Evolutionary conservation across 2,329 filamentous ascomycete genomes (phyloP), one percentile per base, ranked within the genome.

Genomic region (Hymenoscyphus occultus): DNA sequence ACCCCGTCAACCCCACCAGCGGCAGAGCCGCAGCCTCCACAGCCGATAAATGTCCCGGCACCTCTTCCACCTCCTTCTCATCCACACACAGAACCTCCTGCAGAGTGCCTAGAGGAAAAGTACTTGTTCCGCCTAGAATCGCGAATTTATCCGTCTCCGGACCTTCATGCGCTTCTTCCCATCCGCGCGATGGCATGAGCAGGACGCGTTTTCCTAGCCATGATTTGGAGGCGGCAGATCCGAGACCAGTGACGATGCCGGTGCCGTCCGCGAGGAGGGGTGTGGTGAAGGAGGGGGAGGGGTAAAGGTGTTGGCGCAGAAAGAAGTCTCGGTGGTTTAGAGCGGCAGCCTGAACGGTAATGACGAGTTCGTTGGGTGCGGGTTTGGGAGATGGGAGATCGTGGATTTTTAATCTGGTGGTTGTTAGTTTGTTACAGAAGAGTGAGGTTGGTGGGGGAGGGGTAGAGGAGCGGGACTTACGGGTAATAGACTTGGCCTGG

Each of bases 241-340:
- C 91, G 2, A 86, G 79, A 4, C 82, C 80, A 39, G 88, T 83
- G 3, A 98, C 91, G 64, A 84, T 80, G 63, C 93, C 94, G 71
- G 85, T 88, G 69, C 92, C 94, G 76, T 98, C 94, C 66, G 93
- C 87, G 32, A 96, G 84, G 54, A 98, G 80, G 0, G 94, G 92
- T 5, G 88, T 82, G 66, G 85, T 83, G 77, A 96, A 96, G 13
- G 90, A 89, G 62, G 92, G 90, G 71, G 86, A 90, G 0, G 94
- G 94, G 81, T 98, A 98, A 51, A 96, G 86, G 74, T 93, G 90
- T 77, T 95, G 93, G 63, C 94, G 91, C 78, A 96, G 90, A 80
- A 97, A 98, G 71, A 96, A 86, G 77, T 98, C 95, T 72, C 93
- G 90, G 80, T 98, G 95, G 81, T 98, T 98, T 60, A 98, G 87